These are phyloP conservation scores for Peterozyma xylosa DNA, from an alignment of 805 yeast genomes.

Conservation along the genomic window DNA sequence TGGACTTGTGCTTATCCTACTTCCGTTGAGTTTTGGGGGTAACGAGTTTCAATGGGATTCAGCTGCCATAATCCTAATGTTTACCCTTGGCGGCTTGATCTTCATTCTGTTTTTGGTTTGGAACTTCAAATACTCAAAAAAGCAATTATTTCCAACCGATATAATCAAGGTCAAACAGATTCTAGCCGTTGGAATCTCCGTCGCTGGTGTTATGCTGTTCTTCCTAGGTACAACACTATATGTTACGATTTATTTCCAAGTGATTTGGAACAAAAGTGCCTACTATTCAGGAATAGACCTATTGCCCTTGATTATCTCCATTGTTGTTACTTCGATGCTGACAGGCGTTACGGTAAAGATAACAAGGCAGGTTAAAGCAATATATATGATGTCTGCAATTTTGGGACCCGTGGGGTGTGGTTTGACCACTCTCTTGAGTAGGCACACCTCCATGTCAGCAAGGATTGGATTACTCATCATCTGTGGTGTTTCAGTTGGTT, in stretches of 20 bases:
- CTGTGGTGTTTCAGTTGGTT: conserved; percentile 40
- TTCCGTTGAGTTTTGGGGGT: conserved; percentile 52
- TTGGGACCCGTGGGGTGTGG: conserved; percentile 38
- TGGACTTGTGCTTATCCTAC: conserved; percentile 35
- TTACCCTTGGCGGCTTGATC: conserved; percentile 36
- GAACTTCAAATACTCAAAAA: conserved; percentile 31
- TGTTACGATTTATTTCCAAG: conserved; percentile 42
- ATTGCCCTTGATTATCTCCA: conserved; percentile 33
- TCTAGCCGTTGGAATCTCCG: conserved; percentile 27
- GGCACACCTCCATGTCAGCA: conserved; percentile 24
- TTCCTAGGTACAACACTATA: conserved; percentile 31
- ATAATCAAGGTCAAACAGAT: conserved; percentile 30
- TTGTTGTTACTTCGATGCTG: conserved; percentile 26
- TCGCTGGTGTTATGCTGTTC: conserved; percentile 27
- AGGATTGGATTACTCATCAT: conserved; percentile 39
- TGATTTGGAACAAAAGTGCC: conserved; percentile 30
- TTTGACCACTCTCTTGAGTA: conserved; percentile 29
- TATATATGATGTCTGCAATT: conserved; percentile 25
- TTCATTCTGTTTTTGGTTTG: conserved; percentile 27
- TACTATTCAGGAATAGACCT: conserved; percentile 37
- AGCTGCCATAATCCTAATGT: conserved; percentile 41
- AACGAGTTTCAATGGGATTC: conserved; percentile 44
- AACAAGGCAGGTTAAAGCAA: conserved; percentile 33
- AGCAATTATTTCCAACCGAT: conserved; percentile 39
- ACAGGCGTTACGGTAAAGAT: conserved; percentile 31